Evolutionary conservation across 108 stramenopile species (phyloP).

Genomic region (Stephanodiscus minutulus): DNA sequence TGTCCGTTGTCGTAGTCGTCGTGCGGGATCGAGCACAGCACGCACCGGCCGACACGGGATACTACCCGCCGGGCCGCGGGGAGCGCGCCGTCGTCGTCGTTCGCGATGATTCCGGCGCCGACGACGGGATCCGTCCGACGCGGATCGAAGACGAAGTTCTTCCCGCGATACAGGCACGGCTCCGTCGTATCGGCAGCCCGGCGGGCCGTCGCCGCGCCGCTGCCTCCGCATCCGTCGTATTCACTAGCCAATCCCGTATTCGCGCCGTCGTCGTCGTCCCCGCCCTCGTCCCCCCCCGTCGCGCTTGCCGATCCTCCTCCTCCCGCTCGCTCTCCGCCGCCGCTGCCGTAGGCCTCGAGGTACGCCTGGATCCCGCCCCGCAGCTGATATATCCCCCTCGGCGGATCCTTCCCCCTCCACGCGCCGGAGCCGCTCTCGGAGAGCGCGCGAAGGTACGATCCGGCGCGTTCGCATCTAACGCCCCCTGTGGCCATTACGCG

Average conservation of each 20-base stretch:
- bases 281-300: not conserved
- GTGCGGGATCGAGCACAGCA: slow-evolving; percentile 65
- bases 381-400: slow-evolving; percentile 68
- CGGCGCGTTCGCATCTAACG: slow-evolving; percentile 82
- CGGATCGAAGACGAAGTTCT: slow-evolving; percentile 92
- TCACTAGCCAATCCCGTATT: not conserved
- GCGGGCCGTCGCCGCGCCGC: not conserved
- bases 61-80: slow-evolving; percentile 5
- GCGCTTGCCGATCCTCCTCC: not conserved
- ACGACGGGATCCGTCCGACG: slow-evolving; percentile 57
- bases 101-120: slow-evolving; percentile 49
- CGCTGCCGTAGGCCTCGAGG: slow-evolving; percentile 57
- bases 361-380: slow-evolving; percentile 84
- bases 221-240: slow-evolving; percentile 2
- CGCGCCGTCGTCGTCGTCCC: not conserved
- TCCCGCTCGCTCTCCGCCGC: not conserved
- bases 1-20: slow-evolving; percentile 91
- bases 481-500: slow-evolving; percentile 71
- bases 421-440: slow-evolving; percentile 43
- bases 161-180: slow-evolving; percentile 66
- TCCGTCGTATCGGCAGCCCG: not conserved
- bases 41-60: slow-evolving; percentile 59
- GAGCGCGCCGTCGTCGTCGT: slow-evolving; percentile 27
- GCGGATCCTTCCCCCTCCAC: slow-evolving; percentile 47
- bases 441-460: slow-evolving; percentile 65